Percentiles rank a stretch among this genome's conserved stretches.
Conservation (phyloP, 1,284 basidiomycete genomes). For the Phylloporus gajari region DNA sequence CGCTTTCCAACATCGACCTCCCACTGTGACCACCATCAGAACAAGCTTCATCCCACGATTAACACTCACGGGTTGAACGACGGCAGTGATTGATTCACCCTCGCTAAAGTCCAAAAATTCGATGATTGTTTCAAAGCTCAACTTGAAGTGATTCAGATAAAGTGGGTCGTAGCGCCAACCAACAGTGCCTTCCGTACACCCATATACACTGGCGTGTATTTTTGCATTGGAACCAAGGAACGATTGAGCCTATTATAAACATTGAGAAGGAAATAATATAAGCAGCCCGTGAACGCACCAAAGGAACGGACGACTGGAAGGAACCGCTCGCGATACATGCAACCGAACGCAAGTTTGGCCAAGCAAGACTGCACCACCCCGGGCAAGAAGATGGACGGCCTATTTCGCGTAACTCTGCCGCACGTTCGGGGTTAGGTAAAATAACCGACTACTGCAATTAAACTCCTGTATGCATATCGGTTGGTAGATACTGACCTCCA, state of each 20-base stretch:
- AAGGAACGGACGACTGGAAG: no score
- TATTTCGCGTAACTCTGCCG: background rate
- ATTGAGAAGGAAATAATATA: background rate
- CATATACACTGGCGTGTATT: background rate
- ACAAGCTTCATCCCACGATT: no score
- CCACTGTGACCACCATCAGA: background rate
- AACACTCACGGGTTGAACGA: no score
- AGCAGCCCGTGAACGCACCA: no score
- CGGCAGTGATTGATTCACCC: no score
- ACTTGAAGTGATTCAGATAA: background rate
- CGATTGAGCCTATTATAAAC: background rate
- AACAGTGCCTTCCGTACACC: background rate
- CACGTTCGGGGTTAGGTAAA: background rate
- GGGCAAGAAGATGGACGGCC: background rate
- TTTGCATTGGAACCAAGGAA: background rate
- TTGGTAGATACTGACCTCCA: slow-evolving; percentile 14
- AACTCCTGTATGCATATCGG: background rate
- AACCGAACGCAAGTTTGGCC: background rate
- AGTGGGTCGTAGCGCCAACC: background rate
- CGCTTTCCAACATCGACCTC: background rate
- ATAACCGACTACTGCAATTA: background rate
- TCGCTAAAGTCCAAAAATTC: no score
- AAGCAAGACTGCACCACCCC: background rate
- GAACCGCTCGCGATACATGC: background rate
- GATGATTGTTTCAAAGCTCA: background rate